Evolutionary conservation across 805 yeast species (phyloP).

Genomic region (Barnettozyma siamensis): DNA sequence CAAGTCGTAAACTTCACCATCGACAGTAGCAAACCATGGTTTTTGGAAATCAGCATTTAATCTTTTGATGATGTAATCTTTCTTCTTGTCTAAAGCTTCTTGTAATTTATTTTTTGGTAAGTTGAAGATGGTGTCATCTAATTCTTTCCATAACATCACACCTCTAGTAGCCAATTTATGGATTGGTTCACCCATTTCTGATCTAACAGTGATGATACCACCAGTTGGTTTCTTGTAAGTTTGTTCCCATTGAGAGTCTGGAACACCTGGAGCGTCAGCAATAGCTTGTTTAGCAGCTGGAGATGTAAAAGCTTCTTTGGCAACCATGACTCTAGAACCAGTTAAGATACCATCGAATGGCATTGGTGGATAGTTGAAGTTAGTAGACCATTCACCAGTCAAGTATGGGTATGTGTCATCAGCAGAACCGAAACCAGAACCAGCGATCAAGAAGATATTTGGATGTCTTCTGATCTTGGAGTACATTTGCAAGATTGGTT

Average conservation of each 20-base stretch:
- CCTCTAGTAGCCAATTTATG: conserved; percentile 98
- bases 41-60: conserved; percentile 95
- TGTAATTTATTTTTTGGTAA: conserved; percentile 85
- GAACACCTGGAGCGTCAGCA: conserved; percentile 80
- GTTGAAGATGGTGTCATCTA: conserved; percentile 89
- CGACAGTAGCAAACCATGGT: conserved; percentile 87
- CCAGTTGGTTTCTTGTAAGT: conserved; percentile 95
- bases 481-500: conserved; percentile 94
- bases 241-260: conserved; percentile 85
- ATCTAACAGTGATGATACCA: conserved; percentile 91
- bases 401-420: conserved; percentile 97
- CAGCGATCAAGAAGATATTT: conserved; percentile 89
- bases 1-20: conserved; percentile 77
- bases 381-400: conserved; percentile 93
- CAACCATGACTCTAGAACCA: conserved; percentile 96
- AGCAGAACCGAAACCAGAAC: conserved; percentile 97
- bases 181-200: conserved; percentile 99
- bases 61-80: conserved; percentile 74
- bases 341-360: conserved; percentile 96
- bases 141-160: conserved; percentile 94
- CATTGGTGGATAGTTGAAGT: conserved; percentile 92
- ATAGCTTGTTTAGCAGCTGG: conserved; percentile 91
- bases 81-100: conserved; percentile 77
- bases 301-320: conserved; percentile 93
- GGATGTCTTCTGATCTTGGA: conserved; percentile 86